These are phyloP conservation scores for Ceratocystis colombiana DNA, from an alignment of 2,329 filamentous ascomycete species.

Conservation along the genomic window DNA sequence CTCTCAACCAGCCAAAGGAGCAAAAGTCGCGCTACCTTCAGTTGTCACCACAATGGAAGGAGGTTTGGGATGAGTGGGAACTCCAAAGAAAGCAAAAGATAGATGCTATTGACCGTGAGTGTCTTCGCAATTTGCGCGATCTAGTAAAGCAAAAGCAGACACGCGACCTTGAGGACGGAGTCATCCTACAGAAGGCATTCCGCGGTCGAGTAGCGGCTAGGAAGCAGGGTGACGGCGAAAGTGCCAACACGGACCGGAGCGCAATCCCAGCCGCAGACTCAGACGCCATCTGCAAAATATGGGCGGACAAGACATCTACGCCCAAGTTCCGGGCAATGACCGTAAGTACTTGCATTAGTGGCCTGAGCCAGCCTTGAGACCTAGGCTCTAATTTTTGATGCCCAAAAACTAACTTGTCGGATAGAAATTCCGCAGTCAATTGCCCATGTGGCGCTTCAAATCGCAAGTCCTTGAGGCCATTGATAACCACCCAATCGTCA, in stretches of 20 bases:
- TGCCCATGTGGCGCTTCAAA: constrained; percentile 84
- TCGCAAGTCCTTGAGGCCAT: constrained; percentile 68
- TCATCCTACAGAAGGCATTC: constrained; percentile 69
- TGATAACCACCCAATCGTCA: constrained; percentile 71
- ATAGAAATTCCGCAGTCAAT: constrained; percentile 56
- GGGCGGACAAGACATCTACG: constrained; percentile 48
- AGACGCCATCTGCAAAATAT: constrained; percentile 48
- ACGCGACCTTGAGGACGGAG: constrained; percentile 60
- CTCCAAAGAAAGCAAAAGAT: constrained; percentile 58
- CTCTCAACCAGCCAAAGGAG: constrained; percentile 66
- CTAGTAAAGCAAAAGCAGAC: constrained; percentile 59
- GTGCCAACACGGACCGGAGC: constrained; percentile 38
- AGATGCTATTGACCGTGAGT: constrained; percentile 59
- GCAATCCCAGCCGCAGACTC: constrained; percentile 35
- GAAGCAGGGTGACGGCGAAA: constrained; percentile 37
- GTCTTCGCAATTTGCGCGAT: constrained; percentile 57
- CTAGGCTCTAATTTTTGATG: too few species aligned
- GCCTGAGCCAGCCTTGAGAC: too few species aligned
- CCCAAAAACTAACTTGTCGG: constrained; percentile 17
- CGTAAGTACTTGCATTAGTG: constrained; percentile 33
- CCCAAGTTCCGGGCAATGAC: constrained; percentile 70
- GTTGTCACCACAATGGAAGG: constrained; percentile 70
- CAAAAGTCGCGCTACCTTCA: constrained; percentile 67
- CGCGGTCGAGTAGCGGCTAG: constrained; percentile 47
- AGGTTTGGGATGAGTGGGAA: constrained; percentile 72